phyloP scores from a whole-genome alignment of 768 basidiomycete genomes.

The Trametes sanguinea region DNA sequence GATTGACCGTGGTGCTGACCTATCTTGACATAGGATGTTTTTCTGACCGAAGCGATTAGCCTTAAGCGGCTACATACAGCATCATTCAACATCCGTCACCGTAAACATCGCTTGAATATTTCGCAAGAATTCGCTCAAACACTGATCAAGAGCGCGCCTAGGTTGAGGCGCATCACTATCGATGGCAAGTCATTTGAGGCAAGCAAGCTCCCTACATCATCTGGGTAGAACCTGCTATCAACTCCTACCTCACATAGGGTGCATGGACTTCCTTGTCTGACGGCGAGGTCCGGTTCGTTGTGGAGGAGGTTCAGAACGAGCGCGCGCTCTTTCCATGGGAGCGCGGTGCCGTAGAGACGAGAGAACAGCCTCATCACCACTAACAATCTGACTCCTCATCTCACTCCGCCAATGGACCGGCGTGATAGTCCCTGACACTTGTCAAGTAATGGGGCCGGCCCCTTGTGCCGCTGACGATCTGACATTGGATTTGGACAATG shows the following conservation, averaged over 20 bases:
- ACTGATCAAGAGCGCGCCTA: not conserved
- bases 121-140: not conserved
- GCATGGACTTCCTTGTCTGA: not conserved
- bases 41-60: not conserved
- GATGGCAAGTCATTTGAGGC: slow-evolving; percentile 21
- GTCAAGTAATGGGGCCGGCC: too few relatives aligned
- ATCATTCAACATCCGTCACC: slow-evolving; percentile 4
- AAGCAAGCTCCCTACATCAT: not conserved
- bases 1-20: too few relatives aligned
- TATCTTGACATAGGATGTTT: not conserved
- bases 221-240: too few relatives aligned
- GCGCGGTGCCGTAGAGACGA: not conserved
- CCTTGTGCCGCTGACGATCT: too few relatives aligned
- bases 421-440: too few relatives aligned
- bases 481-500: too few relatives aligned
- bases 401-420: too few relatives aligned
- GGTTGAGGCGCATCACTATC: slow-evolving; percentile 13
- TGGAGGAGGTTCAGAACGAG: not conserved
- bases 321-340: slow-evolving; percentile 3
- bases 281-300: slow-evolving; percentile 1
- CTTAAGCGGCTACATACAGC: slow-evolving; percentile 1
- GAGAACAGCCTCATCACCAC: not conserved
- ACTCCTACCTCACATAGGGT: not conserved
- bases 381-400: too few relatives aligned
- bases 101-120: not conserved